Conservation (phyloP, 441 rosid genomes). For the Populus hybrid region DNA sequence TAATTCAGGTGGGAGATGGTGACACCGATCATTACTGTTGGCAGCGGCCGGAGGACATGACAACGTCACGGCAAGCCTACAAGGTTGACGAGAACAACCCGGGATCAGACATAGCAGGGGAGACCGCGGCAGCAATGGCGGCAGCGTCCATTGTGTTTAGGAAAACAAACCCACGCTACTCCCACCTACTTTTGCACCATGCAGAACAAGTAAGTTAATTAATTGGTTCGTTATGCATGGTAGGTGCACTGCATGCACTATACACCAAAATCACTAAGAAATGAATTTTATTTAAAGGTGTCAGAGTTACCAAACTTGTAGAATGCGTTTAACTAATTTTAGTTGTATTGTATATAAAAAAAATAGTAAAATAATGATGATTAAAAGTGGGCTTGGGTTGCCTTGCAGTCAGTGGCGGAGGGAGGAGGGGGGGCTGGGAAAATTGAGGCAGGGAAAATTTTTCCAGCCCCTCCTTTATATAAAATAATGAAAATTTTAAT, state of each 20-base stretch:
- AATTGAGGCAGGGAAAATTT: too few relatives aligned
- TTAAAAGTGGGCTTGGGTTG: conserved; percentile 6
- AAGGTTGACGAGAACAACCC: conserved; percentile 75
- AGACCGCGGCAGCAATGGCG: conserved; percentile 91
- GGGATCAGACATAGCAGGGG: conserved; percentile 86
- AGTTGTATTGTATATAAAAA: neutral
- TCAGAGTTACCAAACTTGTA: conserved; percentile 3
- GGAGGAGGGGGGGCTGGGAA: too few relatives aligned
- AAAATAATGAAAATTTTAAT: too few relatives aligned
- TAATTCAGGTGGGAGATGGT: conserved; percentile 71
- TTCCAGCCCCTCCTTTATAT: too few relatives aligned
- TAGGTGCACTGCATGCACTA: conserved; percentile 1
- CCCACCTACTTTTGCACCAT: conserved; percentile 79
- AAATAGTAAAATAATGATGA: neutral
- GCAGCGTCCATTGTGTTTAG: conserved; percentile 81
- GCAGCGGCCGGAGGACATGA: conserved; percentile 98
- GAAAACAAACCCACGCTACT: conserved; percentile 65
- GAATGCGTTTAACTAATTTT: conserved; percentile 6
- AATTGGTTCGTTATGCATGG: conserved; percentile 5
- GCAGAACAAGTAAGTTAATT: conserved; percentile 59
- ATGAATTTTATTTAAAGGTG: neutral
- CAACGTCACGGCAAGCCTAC: conserved; percentile 77
- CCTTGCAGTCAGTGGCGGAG: conserved; percentile 66
- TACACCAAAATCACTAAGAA: conserved; percentile 20
- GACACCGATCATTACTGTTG: conserved; percentile 91